Percentiles rank a stretch among this genome's conserved stretches.
These are phyloP conservation scores for Debaryomycetaceae sp. DNA, from an alignment of 1,139 yeast genomes.

Conservation along the genomic window DNA sequence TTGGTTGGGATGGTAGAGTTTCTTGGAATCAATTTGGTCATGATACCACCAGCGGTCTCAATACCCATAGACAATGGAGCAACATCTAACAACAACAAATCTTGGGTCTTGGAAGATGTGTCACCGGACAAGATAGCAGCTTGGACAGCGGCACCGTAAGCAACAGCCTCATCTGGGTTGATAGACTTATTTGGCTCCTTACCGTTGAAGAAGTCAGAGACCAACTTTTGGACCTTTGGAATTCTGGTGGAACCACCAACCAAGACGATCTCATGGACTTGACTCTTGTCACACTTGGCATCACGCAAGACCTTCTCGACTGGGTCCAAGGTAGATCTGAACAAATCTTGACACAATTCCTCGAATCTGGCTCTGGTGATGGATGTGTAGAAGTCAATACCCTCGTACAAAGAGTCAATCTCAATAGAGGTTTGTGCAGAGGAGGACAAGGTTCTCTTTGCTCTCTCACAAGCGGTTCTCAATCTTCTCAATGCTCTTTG, in stretches of 20 bases:
- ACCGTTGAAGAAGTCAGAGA: constrained; percentile 38
- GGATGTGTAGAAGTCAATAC: constrained; percentile 38
- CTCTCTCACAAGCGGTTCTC: constrained; percentile 41
- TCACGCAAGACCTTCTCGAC: constrained; percentile 39
- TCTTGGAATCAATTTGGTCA: constrained; percentile 90
- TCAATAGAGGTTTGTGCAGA: constrained; percentile 37
- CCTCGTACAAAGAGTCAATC: constrained; percentile 37
- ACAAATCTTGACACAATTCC: constrained; percentile 37
- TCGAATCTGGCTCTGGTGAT: constrained; percentile 41
- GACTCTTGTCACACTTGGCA: constrained; percentile 37
- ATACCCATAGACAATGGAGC: constrained; percentile 91
- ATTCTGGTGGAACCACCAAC: constrained; percentile 44
- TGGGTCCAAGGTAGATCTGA: constrained; percentile 39
- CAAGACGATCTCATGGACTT: constrained; percentile 35
- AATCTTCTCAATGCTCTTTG: constrained; percentile 40
- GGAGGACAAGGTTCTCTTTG: constrained; percentile 40
- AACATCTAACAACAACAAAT: constrained; percentile 94
- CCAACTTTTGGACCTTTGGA: constrained; percentile 39
- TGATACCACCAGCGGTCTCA: constrained; percentile 94
- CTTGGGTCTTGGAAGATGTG: constrained; percentile 83
- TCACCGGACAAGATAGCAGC: constrained; percentile 86
- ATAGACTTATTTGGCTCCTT: constrained; percentile 48
- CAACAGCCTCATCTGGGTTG: constrained; percentile 65
- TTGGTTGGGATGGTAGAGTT: constrained; percentile 93
- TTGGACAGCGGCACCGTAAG: constrained; percentile 76